A percentile compares a stretch with the other conserved stretches of the same genome.
Conservation (phyloP, 129 eudicot species). For the Cynara cardunculus region DNA sequence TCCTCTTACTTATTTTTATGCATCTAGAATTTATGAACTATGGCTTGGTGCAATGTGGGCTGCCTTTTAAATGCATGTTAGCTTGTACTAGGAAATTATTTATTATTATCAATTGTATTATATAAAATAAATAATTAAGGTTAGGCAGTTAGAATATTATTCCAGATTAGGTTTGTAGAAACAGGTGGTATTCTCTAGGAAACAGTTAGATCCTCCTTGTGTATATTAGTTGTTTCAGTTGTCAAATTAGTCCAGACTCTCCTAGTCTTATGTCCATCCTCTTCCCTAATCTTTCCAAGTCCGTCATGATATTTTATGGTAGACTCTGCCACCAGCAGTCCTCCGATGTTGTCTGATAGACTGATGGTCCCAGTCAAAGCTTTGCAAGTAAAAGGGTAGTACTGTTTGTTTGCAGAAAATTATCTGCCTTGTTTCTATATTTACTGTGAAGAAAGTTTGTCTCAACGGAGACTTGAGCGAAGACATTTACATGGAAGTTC, state of each 20-base stretch:
- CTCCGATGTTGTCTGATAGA: too few species aligned
- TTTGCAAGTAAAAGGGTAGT: too few species aligned
- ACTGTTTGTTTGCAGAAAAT: too few species aligned
- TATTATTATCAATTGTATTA: not conserved
- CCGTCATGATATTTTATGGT: too few species aligned
- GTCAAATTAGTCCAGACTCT: too few species aligned
- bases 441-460: slow-evolving; percentile 2
- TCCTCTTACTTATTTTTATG: not conserved
- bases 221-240: not conserved
- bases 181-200: not conserved
- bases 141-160: not conserved
- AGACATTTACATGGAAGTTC: too few species aligned
- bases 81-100: not conserved
- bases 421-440: not conserved
- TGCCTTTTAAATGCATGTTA: not conserved
- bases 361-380: too few species aligned
- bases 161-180: not conserved
- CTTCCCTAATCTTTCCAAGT: too few species aligned
- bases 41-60: not conserved
- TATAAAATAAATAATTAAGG: not conserved
- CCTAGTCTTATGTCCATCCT: too few species aligned
- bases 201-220: not conserved
- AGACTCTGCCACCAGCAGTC: too few species aligned
- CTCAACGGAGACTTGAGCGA: not conserved
- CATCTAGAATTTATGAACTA: not conserved